Percentiles rank a stretch among this genome's conserved stretches.
Evolutionary conservation across 2,329 filamentous ascomycete genomes (phyloP).

Genomic region (Alternaria triticina): DNA sequence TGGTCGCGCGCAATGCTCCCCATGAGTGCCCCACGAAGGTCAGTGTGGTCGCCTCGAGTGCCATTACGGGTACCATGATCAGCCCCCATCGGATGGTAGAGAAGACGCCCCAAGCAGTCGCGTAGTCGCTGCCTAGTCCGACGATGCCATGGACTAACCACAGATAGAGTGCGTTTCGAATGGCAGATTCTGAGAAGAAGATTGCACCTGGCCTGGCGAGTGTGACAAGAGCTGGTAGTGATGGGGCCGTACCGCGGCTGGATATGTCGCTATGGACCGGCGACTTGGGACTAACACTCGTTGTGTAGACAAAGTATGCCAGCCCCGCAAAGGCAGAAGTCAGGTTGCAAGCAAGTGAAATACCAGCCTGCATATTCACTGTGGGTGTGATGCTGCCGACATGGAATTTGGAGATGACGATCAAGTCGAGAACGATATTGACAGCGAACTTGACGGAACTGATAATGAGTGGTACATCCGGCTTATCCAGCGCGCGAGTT

Average conservation of each 20-base stretch:
- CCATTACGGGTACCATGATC: slow-evolving; percentile 74
- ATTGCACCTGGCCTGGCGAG: slow-evolving; percentile 64
- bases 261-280: slow-evolving; percentile 6
- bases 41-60: slow-evolving; percentile 69
- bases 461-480: slow-evolving; percentile 72
- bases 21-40: slow-evolving; percentile 72
- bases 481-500: slow-evolving; percentile 70
- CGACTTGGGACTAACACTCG: slow-evolving; percentile 43
- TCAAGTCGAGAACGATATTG: slow-evolving; percentile 71
- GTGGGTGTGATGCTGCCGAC: slow-evolving; percentile 62
- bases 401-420: slow-evolving; percentile 71
- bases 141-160: slow-evolving; percentile 73
- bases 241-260: slow-evolving; percentile 24
- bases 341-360: slow-evolving; percentile 63
- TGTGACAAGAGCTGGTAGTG: slow-evolving; percentile 54
- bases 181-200: slow-evolving; percentile 68
- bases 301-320: slow-evolving; percentile 62
- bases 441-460: slow-evolving; percentile 67
- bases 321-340: slow-evolving; percentile 56
- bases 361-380: slow-evolving; percentile 68
- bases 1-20: slow-evolving; percentile 58
- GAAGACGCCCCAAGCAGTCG: slow-evolving; percentile 76
- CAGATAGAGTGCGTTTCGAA: slow-evolving; percentile 73
- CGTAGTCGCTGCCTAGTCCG: slow-evolving; percentile 67
- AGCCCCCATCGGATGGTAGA: slow-evolving; percentile 77